Percentiles rank a stretch among this genome's conserved stretches.
Conservation (phyloP, 345 rosid species). For the Gossypium longicalyx region DNA sequence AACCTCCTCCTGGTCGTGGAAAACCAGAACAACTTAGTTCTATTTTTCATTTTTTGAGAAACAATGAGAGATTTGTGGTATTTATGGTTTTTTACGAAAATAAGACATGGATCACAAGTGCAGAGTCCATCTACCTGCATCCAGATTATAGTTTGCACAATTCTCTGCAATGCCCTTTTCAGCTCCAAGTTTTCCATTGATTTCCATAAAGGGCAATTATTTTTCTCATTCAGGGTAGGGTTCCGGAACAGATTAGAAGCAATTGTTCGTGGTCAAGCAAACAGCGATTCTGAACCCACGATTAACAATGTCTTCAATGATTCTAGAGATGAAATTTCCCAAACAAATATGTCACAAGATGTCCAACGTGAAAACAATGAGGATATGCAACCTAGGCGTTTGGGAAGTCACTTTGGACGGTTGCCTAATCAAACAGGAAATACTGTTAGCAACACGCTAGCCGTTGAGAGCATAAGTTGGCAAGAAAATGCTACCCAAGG, state of each 20-base stretch:
- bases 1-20: not conserved
- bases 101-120: not conserved
- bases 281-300: conserved; percentile 45
- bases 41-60: not conserved
- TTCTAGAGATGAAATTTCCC: conserved; percentile 35
- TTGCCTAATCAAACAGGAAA: conserved; percentile 43
- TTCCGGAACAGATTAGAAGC: conserved; percentile 74
- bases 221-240: conserved; percentile 62
- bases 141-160: not conserved
- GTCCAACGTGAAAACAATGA: conserved; percentile 38
- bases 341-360: conserved; percentile 36
- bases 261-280: conserved; percentile 65
- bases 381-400: conserved; percentile 38
- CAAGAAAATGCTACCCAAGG: conserved; percentile 44
- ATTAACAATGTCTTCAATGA: conserved; percentile 37
- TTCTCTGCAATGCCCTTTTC: not conserved
- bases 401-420: conserved; percentile 32
- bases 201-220: not conserved
- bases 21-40: not conserved
- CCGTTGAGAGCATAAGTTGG: conserved; percentile 42
- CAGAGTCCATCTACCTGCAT: not conserved
- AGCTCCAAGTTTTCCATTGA: conserved; percentile 7
- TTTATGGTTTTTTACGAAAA: not conserved
- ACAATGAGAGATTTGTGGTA: not conserved
- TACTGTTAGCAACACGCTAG: conserved; percentile 31